A percentile compares a stretch with the other conserved stretches of the same genome.
Conservation (phyloP, 2,329 filamentous ascomycete genomes). For the Penicillium sp. region DNA sequence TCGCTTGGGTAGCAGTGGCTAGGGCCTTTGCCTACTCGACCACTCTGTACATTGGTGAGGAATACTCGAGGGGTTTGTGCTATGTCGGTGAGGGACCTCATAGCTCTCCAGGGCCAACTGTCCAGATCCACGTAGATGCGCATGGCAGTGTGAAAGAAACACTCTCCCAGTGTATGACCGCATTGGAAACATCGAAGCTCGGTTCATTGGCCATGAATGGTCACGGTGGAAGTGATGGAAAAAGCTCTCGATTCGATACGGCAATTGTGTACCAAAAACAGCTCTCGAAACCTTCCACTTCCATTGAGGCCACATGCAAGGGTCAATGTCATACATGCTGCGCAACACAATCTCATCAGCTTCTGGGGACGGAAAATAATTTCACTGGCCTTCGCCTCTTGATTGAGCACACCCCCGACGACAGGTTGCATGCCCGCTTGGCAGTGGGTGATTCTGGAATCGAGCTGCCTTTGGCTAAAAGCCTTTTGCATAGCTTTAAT, state of each 20-base stretch:
- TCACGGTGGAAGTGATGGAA: not conserved
- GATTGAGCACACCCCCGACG: constrained; percentile 7
- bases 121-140: constrained; percentile 12
- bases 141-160: constrained; percentile 10
- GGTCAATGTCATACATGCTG: constrained; percentile 6
- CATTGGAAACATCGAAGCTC: not conserved
- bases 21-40: constrained; percentile 11
- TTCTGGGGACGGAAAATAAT: not conserved
- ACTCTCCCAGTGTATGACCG: not conserved
- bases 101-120: not conserved
- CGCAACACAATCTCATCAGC: not conserved
- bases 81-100: constrained; percentile 8
- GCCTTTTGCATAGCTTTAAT: constrained; percentile 14
- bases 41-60: constrained; percentile 11
- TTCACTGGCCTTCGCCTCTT: constrained; percentile 6
- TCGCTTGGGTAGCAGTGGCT: constrained; percentile 11
- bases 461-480: constrained; percentile 12
- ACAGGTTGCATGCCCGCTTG: constrained; percentile 7
- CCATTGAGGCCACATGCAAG: not conserved
- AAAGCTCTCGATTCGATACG: not conserved
- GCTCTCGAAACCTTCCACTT: not conserved
- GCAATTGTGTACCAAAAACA: constrained; percentile 11
- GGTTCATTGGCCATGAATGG: not conserved
- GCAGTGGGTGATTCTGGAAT: constrained; percentile 6
- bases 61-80: constrained; percentile 9